phyloP scores from a whole-genome alignment of 768 basidiomycete genomes.

The Nevesoporus exiguus region DNA sequence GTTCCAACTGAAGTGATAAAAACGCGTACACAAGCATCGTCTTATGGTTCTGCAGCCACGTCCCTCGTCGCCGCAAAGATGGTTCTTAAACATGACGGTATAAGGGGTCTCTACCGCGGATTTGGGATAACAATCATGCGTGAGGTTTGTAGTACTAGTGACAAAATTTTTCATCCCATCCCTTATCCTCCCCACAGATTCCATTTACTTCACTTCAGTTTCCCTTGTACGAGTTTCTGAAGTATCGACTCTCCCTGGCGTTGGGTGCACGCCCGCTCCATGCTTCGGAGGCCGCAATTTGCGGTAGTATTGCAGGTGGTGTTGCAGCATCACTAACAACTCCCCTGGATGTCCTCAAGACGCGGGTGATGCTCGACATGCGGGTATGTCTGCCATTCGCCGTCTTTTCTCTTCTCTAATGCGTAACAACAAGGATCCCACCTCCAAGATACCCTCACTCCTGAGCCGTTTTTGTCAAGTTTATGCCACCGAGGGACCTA shows the following conservation, averaged over 20 bases:
- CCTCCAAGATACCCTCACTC: constrained; percentile 53
- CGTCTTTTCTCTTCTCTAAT: neutral
- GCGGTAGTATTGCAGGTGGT: constrained; percentile 89
- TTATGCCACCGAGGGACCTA: constrained; percentile 63
- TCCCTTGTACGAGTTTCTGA: constrained; percentile 89
- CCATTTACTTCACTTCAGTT: constrained; percentile 97
- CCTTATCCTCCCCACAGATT: constrained; percentile 51
- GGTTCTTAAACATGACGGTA: constrained; percentile 58
- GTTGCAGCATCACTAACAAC: constrained; percentile 89
- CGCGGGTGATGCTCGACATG: constrained; percentile 92
- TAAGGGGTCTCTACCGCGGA: constrained; percentile 83
- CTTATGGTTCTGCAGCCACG: constrained; percentile 60
- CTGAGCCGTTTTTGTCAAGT: constrained; percentile 59
- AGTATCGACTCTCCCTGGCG: constrained; percentile 55
- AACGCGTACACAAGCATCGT: constrained; percentile 84
- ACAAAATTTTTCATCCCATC: neutral
- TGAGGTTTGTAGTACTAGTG: constrained; percentile 40
- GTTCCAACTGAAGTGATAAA: constrained; percentile 98
- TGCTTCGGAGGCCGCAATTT: constrained; percentile 77
- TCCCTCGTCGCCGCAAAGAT: constrained; percentile 59
- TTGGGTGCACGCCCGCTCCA: constrained; percentile 55
- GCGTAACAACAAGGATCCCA: constrained; percentile 46
- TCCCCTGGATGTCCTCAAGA: constrained; percentile 95
- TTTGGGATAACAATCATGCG: constrained; percentile 76
- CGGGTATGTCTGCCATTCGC: constrained; percentile 47